Evolutionary conservation across 257 asterid species (phyloP).

Genomic region (Rauvolfia tetraphylla): DNA sequence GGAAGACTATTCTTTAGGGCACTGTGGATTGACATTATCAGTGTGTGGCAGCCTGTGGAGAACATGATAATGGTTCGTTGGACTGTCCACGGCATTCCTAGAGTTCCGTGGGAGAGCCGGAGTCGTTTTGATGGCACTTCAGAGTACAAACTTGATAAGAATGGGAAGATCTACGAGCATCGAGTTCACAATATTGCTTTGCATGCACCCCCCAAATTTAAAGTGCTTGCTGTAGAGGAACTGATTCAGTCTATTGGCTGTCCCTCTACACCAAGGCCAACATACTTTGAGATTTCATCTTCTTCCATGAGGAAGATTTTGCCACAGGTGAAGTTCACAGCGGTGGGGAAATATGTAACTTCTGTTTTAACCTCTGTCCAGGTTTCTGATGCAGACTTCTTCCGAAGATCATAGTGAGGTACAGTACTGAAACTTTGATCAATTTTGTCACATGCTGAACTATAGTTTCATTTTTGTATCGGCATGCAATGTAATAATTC

Average conservation of each 20-base stretch:
- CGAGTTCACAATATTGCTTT: slow-evolving; percentile 87
- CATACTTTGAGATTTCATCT: slow-evolving; percentile 61
- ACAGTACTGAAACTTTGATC: slow-evolving; percentile 20
- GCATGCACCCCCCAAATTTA: slow-evolving; percentile 72
- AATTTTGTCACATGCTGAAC: slow-evolving; percentile 7
- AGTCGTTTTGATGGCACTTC: slow-evolving; percentile 96
- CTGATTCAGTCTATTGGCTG: slow-evolving; percentile 63
- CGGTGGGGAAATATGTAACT: slow-evolving; percentile 36
- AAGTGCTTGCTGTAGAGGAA: slow-evolving; percentile 58
- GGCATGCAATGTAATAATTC: not conserved
- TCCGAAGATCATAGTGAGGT: slow-evolving; percentile 14
- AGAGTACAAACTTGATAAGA: slow-evolving; percentile 92
- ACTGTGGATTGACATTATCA: slow-evolving; percentile 78
- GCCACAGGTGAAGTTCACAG: slow-evolving; percentile 34
- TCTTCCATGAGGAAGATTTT: slow-evolving; percentile 27
- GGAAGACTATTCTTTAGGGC: slow-evolving; percentile 76
- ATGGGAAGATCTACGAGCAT: slow-evolving; percentile 94
- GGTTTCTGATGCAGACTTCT: slow-evolving; percentile 34
- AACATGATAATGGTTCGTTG: slow-evolving; percentile 85
- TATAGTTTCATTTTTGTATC: not conserved
- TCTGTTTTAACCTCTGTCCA: slow-evolving; percentile 34
- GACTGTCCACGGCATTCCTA: slow-evolving; percentile 87
- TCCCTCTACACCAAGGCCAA: slow-evolving; percentile 90
- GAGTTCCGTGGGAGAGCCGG: slow-evolving; percentile 91
- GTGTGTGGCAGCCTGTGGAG: slow-evolving; percentile 98